These are phyloP conservation scores for Syncephalastrum racemosum DNA, from an alignment of 371 early-diverging fungal genomes.

Conservation along the genomic window DNA sequence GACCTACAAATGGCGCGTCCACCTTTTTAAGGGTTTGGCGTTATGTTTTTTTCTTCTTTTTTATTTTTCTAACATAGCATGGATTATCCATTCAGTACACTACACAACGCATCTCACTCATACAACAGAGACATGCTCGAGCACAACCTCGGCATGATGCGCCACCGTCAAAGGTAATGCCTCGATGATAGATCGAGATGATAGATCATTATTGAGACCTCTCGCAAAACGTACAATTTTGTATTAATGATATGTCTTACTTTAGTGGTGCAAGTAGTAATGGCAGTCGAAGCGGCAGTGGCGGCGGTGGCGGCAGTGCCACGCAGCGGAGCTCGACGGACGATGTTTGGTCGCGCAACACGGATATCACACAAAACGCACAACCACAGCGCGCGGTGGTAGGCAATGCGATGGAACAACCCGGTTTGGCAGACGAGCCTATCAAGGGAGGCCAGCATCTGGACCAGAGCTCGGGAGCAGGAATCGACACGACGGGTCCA, in stretches of 20 bases:
- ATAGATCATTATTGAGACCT: background rate
- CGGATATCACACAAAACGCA: background rate
- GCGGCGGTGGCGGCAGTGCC: background rate
- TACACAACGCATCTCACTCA: no score
- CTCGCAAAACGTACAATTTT: background rate
- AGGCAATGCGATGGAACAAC: background rate
- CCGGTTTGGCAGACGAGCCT: constrained; percentile 3
- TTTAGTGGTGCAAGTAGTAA: background rate
- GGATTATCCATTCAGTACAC: no score
- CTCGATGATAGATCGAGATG: no score
- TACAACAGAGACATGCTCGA: no score
- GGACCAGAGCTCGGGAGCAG: constrained; percentile 1
- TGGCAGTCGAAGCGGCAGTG: constrained; percentile 1
- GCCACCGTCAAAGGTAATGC: no score
- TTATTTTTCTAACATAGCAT: background rate
- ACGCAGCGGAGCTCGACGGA: background rate
- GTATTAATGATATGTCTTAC: background rate
- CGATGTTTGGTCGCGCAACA: background rate
- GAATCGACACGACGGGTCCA: no score
- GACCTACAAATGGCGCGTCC: no score
- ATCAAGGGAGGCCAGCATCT: constrained; percentile 1
- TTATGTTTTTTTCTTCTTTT: constrained; percentile 3
- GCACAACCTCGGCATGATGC: no score
- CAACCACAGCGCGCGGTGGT: constrained; percentile 17
- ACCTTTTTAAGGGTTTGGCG: no score